Conservation (phyloP, 176 grass and related monocot species). For the Secale cereale region DNA sequence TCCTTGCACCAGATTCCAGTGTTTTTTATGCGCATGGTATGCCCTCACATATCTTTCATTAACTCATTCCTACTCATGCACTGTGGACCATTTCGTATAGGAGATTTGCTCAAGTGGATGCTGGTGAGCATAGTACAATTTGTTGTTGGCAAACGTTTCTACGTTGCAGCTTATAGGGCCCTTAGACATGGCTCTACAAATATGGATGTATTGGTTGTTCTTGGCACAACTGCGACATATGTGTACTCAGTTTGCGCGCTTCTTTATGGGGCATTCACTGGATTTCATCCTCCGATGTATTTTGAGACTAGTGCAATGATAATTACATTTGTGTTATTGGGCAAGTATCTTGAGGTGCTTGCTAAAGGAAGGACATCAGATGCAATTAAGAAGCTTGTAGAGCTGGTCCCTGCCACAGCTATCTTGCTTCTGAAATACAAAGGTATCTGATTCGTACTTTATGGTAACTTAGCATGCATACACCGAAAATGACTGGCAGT, state of each 20-base stretch:
- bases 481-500: neutral
- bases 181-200: slow-evolving; percentile 75
- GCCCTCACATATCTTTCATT: slow-evolving; percentile 60
- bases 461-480: slow-evolving; percentile 6
- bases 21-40: slow-evolving; percentile 87
- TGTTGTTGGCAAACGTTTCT: slow-evolving; percentile 81
- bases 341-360: slow-evolving; percentile 78
- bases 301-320: slow-evolving; percentile 93
- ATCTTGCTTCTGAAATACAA: slow-evolving; percentile 62
- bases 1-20: slow-evolving; percentile 74
- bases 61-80: slow-evolving; percentile 71
- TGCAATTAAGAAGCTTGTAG: slow-evolving; percentile 84
- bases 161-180: slow-evolving; percentile 69
- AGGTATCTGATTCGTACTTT: slow-evolving; percentile 37
- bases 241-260: slow-evolving; percentile 75
- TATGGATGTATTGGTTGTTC: slow-evolving; percentile 85
- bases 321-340: slow-evolving; percentile 83
- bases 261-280: slow-evolving; percentile 59
- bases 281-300: slow-evolving; percentile 61
- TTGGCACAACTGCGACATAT: slow-evolving; percentile 78
- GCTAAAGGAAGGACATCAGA: slow-evolving; percentile 86
- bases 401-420: slow-evolving; percentile 73
- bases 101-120: slow-evolving; percentile 77
- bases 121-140: slow-evolving; percentile 83
- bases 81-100: slow-evolving; percentile 63